Evolutionary conservation across 768 basidiomycete species (phyloP).

Genomic region (Exsudoporus frostii): DNA sequence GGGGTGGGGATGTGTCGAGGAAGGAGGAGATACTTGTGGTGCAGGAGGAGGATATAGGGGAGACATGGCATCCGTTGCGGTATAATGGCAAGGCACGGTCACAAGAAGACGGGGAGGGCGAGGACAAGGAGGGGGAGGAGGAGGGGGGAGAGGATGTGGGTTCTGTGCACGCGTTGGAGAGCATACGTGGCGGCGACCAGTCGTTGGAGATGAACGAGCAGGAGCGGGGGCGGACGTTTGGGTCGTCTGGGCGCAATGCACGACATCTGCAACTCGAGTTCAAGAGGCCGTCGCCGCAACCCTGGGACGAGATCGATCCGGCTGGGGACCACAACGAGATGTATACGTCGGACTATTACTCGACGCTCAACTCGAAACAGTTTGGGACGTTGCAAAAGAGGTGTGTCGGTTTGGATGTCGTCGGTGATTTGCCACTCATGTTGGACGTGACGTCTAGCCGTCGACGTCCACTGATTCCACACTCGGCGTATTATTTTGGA

Average conservation of each 20-base stretch:
- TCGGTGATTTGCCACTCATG: neutral
- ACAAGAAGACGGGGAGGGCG: constrained; percentile 1
- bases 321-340: constrained; percentile 39
- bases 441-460: constrained; percentile 20
- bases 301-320: constrained; percentile 62
- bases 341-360: constrained; percentile 37
- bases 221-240: constrained; percentile 23
- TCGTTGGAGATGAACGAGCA: constrained; percentile 25
- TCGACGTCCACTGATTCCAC: constrained; percentile 56
- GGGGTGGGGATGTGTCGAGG: constrained; percentile 5
- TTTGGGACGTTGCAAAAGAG: constrained; percentile 42
- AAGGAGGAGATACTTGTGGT: constrained; percentile 20
- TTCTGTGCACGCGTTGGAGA: constrained; percentile 11
- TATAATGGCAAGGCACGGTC: constrained; percentile 8
- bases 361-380: constrained; percentile 41
- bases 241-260: constrained; percentile 24
- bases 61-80: constrained; percentile 28
- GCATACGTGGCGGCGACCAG: constrained; percentile 5
- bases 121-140: constrained; percentile 1
- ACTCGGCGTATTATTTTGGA: constrained; percentile 82
- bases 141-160: constrained; percentile 12
- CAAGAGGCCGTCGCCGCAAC: constrained; percentile 54
- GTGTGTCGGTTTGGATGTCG: constrained; percentile 31
- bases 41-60: constrained; percentile 24
- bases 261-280: constrained; percentile 51